Evolutionary conservation across 1,284 basidiomycete genomes (phyloP), one percentile per base, ranked within the genome.

Genomic region (Austroboletus rostrupii): DNA sequence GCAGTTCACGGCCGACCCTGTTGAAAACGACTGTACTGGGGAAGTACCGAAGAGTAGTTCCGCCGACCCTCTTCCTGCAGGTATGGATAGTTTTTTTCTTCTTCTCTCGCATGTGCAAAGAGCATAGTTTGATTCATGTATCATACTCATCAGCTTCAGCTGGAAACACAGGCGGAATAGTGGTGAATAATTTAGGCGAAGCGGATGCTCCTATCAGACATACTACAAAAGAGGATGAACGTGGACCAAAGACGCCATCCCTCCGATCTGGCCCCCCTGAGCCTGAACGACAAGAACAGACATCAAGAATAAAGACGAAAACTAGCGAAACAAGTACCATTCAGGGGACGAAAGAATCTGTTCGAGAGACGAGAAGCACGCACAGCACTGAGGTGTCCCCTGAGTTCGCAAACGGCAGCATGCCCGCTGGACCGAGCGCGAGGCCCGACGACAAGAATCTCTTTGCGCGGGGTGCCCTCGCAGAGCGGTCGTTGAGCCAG

Each of bases 331-430:
- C 33, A 3, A 44, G 38, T 31, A 37, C 32, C 8, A 12, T n/a
- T 14, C 8, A 60, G 35, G 50, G 21, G 23, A 65, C 58, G 32
- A 57, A 45, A 28, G 58, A 20, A 19, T 67, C 66, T 5, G 44
- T 56, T 38, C 60, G 62, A 32, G 61, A 56, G 10, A 43, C 47
- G 13, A 53, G 49, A 45, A 66, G 63, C 33, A 53, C 42, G 20
- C 60, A 45, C 26, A 57, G 53, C 10, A 39, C 41, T 12, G 48
- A 32, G 11, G 36, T 55, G 9, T 40, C 58, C 8, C 46, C 61
- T 20, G 67, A 64, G 7, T 64, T 69, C 49, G 48, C 47, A 41
- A 57, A 64, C 28, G 64, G 64, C 17, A 54, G 59, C 36, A 49
- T 57, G 9, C 59, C 67, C 33, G 43, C 37, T 1, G 59, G 55